A percentile compares a stretch with the other conserved stretches of the same genome.
These are phyloP conservation scores for Rhizodiscina lignyota DNA, from an alignment of 495 filamentous ascomycete genomes.

Conservation along the genomic window DNA sequence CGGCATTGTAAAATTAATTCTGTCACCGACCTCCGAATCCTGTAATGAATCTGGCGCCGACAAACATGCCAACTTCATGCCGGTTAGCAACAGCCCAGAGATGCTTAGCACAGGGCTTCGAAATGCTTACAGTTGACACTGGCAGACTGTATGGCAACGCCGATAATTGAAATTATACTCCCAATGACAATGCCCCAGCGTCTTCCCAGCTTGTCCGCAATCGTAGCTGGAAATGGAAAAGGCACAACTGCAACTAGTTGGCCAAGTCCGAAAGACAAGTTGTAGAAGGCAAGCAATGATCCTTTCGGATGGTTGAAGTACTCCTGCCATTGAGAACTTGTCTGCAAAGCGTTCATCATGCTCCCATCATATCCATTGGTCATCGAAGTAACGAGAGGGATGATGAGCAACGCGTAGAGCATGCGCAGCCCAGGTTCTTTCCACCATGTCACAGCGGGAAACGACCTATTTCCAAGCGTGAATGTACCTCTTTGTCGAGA, in stretches of 20 bases:
- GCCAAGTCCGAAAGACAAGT: background rate
- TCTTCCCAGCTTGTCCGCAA: background rate
- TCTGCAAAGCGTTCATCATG: background rate
- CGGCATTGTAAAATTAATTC: no score
- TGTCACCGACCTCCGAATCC: constrained; percentile 46
- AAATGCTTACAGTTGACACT: no score
- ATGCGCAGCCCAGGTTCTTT: constrained; percentile 5
- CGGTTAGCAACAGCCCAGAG: no score
- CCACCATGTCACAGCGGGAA: constrained; percentile 10
- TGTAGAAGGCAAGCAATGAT: background rate
- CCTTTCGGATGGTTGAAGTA: background rate
- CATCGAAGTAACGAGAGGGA: constrained; percentile 15
- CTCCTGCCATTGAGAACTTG: background rate
- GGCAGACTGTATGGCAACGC: no score
- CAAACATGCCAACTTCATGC: constrained; percentile 42
- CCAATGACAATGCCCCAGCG: background rate
- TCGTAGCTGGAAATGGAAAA: no score
- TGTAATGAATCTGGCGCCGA: constrained; percentile 21
- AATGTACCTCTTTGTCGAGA: no score
- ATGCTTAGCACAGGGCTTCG: no score
- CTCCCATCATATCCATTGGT: background rate
- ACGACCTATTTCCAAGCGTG: no score
- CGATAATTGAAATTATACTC: no score
- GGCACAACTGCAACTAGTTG: background rate
- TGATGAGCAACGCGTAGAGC: constrained; percentile 9